Conservation (phyloP, 1,284 basidiomycete species). For the Afroboletus lepidellus region DNA sequence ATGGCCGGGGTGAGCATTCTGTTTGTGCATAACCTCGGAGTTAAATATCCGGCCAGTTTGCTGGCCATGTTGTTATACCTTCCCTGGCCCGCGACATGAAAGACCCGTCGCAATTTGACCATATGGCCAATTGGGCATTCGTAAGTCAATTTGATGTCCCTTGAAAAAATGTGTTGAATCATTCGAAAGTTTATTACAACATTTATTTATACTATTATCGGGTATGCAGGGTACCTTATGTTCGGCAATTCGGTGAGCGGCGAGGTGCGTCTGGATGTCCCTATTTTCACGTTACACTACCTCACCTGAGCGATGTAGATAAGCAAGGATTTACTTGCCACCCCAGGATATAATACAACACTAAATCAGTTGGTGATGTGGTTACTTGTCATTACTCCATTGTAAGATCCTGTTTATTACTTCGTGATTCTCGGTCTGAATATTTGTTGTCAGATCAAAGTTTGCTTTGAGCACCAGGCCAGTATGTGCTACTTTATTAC, state of each 20-base stretch:
- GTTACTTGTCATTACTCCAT: conserved; percentile 86
- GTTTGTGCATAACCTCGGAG: neutral
- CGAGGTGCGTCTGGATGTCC: conserved; percentile 55
- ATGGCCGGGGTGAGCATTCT: conserved; percentile 81
- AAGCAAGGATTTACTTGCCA: conserved; percentile 79
- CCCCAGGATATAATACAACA: conserved; percentile 69
- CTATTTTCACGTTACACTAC: neutral
- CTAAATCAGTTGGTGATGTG: conserved; percentile 83
- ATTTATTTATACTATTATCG: conserved; percentile 76
- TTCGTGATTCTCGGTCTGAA: conserved; percentile 9
- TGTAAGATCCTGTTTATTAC: conserved; percentile 44
- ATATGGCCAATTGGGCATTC: conserved; percentile 86
- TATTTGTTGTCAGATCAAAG: conserved; percentile 59
- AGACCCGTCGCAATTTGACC: conserved; percentile 77
- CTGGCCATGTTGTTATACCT: conserved; percentile 92
- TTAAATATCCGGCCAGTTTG: conserved; percentile 53
- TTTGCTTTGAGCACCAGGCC: conserved; percentile 86
- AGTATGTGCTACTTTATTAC: conserved; percentile 42
- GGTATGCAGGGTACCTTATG: conserved; percentile 89
- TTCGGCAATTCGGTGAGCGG: conserved; percentile 82
- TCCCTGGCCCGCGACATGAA: conserved; percentile 89
- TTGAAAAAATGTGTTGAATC: conserved; percentile 5
- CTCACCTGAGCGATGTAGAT: conserved; percentile 48
- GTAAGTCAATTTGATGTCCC: conserved; percentile 38
- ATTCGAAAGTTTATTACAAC: conserved; percentile 67